Conservation (phyloP, 495 filamentous ascomycete species). For the Hyaloscypha hepaticicola region DNA sequence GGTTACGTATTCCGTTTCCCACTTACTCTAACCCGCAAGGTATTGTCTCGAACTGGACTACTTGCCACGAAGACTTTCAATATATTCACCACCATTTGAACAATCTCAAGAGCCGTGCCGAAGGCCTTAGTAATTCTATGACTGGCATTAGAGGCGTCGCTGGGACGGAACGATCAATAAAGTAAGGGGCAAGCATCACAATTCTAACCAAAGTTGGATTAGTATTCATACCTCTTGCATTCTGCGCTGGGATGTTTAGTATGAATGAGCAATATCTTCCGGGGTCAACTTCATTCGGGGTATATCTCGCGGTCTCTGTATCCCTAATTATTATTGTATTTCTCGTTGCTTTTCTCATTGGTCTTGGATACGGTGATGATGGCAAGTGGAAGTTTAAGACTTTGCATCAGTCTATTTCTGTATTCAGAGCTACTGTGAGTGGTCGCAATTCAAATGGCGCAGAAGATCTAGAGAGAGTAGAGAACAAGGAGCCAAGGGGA, state of each 20-base stretch:
- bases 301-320: slow-evolving; percentile 4
- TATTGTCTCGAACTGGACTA: not conserved
- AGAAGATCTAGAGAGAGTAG: no score
- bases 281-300: not conserved
- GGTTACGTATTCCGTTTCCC: no score
- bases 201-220: not conserved
- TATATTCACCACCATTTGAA: not conserved
- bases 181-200: not conserved
- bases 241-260: not conserved
- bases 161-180: not conserved
- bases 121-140: not conserved
- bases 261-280: slow-evolving; percentile 1
- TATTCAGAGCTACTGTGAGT: no score
- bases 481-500: no score
- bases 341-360: not conserved
- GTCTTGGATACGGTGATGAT: not conserved
- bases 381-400: not conserved
- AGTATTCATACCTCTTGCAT: slow-evolving; percentile 2
- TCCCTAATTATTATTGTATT: slow-evolving; percentile 6
- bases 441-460: no score
- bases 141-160: not conserved
- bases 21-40: not conserved
- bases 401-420: no score
- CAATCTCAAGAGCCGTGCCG: not conserved
- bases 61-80: not conserved